A percentile compares a stretch with the other conserved stretches of the same genome.
Conservation (phyloP, 306 rosid genomes). For the Gastrolobium villosum region DNA sequence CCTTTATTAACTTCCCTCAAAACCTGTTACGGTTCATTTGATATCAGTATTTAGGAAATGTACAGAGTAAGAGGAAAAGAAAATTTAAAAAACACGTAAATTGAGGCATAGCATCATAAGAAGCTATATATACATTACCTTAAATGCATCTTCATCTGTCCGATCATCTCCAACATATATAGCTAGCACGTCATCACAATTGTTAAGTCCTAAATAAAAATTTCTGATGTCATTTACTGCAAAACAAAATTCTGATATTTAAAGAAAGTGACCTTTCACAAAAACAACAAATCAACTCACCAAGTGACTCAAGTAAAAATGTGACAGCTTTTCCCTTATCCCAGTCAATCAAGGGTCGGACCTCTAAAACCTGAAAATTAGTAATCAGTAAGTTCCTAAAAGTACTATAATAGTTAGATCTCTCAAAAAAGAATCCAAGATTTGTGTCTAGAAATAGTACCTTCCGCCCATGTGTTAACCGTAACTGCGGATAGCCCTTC, state of each 20-base stretch:
- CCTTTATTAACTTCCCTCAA: constrained; percentile 73
- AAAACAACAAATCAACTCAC: constrained; percentile 55
- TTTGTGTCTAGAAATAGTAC: constrained; percentile 50
- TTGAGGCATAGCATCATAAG: not conserved
- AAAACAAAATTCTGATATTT: constrained; percentile 31
- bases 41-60: constrained; percentile 31
- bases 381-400: not conserved
- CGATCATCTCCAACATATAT: constrained; percentile 94
- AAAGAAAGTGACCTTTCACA: constrained; percentile 1
- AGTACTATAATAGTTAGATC: constrained; percentile 1
- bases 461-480: constrained; percentile 91
- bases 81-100: not conserved
- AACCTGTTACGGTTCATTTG: constrained; percentile 62
- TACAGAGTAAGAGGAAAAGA: not conserved
- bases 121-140: constrained; percentile 57
- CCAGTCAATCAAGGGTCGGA: constrained; percentile 91
- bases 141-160: constrained; percentile 95
- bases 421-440: not conserved
- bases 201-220: constrained; percentile 65
- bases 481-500: constrained; percentile 72
- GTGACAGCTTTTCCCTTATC: constrained; percentile 96
- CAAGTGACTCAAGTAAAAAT: constrained; percentile 92
- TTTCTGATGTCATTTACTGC: constrained; percentile 43
- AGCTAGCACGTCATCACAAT: constrained; percentile 82
- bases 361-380: constrained; percentile 84